A percentile compares a stretch with the other conserved stretches of the same genome.
Evolutionary conservation across 176 grass and related monocot genomes (phyloP).

Genomic region (Zea luxurians): DNA sequence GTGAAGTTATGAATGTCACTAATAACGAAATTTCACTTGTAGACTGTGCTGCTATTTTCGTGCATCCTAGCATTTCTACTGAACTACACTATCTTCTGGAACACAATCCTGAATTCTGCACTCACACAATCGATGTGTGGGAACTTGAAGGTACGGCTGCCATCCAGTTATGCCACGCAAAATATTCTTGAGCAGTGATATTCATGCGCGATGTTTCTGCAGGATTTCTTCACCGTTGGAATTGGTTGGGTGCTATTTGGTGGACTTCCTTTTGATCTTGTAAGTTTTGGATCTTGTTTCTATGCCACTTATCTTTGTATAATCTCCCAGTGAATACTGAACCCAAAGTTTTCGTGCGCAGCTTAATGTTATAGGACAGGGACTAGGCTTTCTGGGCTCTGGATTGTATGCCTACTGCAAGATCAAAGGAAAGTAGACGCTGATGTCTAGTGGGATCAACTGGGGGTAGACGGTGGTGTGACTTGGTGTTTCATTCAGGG

Average conservation of each 20-base stretch:
- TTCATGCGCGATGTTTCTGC: conserved; percentile 13
- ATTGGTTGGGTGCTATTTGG: conserved; percentile 94
- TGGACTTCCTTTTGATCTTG: conserved; percentile 93
- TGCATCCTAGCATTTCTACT: conserved; percentile 91
- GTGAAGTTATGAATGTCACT: conserved; percentile 12
- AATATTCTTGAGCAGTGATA: neutral
- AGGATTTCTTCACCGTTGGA: conserved; percentile 96
- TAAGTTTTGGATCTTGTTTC: conserved; percentile 42
- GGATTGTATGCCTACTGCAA: conserved; percentile 98
- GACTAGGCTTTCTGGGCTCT: conserved; percentile 83
- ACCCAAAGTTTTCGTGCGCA: conserved; percentile 34
- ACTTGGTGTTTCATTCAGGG: neutral
- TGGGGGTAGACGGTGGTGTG: too few relatives aligned
- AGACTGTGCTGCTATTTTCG: conserved; percentile 90
- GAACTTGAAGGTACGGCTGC: conserved; percentile 83
- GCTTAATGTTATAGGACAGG: conserved; percentile 95
- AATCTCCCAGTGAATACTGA: conserved; percentile 13
- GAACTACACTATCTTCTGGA: conserved; percentile 97
- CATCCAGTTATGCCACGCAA: neutral
- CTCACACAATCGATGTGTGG: conserved; percentile 97
- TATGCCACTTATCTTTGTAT: neutral
- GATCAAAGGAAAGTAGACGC: conserved; percentile 75
- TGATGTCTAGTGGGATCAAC: too few relatives aligned
- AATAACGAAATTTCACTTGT: conserved; percentile 27
- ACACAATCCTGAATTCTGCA: conserved; percentile 96